phyloP scores from a whole-genome alignment of 129 eudicot genomes.

The Mikania micrantha region DNA sequence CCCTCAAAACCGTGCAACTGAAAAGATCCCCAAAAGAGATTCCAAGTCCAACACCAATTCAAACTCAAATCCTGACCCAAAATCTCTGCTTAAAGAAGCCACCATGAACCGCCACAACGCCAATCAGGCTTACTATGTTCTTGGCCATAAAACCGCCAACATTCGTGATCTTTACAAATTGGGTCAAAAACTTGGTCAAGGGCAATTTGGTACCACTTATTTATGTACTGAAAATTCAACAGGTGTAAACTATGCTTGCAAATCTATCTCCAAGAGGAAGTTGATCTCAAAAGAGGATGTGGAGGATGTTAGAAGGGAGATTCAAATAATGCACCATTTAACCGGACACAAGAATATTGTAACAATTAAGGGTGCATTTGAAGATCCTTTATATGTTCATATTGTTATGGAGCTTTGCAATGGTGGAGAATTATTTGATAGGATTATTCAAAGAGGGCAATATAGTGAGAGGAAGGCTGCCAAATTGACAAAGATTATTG shows the following conservation, averaged over 20 bases:
- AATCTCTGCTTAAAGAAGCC: constrained; percentile 32
- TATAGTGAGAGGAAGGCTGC: constrained; percentile 27
- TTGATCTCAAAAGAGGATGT: constrained; percentile 79
- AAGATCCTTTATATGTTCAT: constrained; percentile 58
- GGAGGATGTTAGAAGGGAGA: constrained; percentile 91
- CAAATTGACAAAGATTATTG: constrained; percentile 22
- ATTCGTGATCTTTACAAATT: constrained; percentile 72
- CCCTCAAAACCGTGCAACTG: constrained; percentile 30
- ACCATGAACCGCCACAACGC: constrained; percentile 45
- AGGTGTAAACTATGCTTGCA: constrained; percentile 64
- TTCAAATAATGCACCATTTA: constrained; percentile 97
- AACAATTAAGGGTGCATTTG: constrained; percentile 85
- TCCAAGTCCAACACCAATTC: neutral
- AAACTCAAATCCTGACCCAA: neutral
- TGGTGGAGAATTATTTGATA: constrained; percentile 29
- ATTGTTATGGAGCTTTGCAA: constrained; percentile 31
- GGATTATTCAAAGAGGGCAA: constrained; percentile 28
- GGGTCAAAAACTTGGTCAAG: constrained; percentile 81
- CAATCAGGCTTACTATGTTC: constrained; percentile 52
- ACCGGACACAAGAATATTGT: constrained; percentile 85
- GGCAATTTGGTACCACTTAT: constrained; percentile 83
- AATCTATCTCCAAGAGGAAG: constrained; percentile 84
- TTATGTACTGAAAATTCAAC: constrained; percentile 65
- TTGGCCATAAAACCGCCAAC: constrained; percentile 79
- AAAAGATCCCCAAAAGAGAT: constrained; percentile 35